phyloP scores from a whole-genome alignment of 2,329 filamentous ascomycete genomes.

The Thelonectria discophora region DNA sequence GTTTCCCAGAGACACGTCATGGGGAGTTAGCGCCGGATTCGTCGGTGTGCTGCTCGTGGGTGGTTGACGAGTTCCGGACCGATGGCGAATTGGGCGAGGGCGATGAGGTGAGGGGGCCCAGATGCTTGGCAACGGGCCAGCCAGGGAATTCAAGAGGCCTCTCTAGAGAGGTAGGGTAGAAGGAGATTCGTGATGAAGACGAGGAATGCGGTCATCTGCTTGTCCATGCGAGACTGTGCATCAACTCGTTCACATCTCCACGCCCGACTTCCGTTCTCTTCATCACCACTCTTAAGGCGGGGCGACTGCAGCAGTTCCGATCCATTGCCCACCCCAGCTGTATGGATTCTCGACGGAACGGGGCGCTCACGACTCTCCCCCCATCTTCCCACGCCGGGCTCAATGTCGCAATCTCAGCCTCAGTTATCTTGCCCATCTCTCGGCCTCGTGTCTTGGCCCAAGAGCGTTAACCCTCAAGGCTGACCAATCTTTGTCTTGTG shows the following conservation, averaged over 20 bases:
- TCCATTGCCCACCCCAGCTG: background rate
- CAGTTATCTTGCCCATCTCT: background rate
- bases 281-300: background rate
- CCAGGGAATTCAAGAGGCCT: background rate
- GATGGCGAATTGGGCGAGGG: constrained; percentile 2
- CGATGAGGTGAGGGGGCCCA: background rate
- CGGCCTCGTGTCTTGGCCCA: background rate
- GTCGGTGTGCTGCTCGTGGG: constrained; percentile 3
- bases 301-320: background rate
- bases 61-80: constrained; percentile 16
- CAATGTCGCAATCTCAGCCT: background rate
- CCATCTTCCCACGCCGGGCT: background rate
- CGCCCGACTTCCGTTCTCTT: background rate
- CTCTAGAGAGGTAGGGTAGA: background rate
- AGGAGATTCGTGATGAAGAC: background rate
- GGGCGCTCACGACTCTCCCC: background rate
- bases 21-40: constrained; percentile 11
- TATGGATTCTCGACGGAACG: background rate
- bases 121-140: background rate
- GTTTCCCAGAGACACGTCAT: constrained; percentile 12
- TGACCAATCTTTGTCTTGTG: background rate
- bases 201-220: background rate
- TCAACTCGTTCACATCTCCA: background rate
- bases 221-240: background rate
- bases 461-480: background rate